phyloP scores from a whole-genome alignment of 2,329 filamentous ascomycete species.

The Beauveria varroae region DNA sequence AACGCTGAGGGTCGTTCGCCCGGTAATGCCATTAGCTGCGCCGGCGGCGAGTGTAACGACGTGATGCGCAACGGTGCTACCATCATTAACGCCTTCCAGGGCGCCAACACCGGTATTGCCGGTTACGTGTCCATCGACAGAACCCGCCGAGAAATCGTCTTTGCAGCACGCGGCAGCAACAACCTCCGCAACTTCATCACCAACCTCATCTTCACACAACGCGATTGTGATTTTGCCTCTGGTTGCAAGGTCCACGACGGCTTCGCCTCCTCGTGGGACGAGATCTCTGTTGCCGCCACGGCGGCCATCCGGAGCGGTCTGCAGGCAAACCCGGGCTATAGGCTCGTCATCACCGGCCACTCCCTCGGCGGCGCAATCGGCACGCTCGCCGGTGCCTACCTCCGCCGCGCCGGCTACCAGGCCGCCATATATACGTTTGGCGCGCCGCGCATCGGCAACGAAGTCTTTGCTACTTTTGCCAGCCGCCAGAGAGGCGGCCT shows the following conservation, averaged over 20 bases:
- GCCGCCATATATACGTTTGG: conserved; percentile 59
- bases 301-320: conserved; percentile 36
- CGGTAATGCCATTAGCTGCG: conserved; percentile 36
- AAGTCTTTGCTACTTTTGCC: conserved; percentile 45
- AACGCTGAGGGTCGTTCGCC: conserved; percentile 32
- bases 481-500: conserved; percentile 42
- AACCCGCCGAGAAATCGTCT: conserved; percentile 44
- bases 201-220: conserved; percentile 33
- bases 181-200: conserved; percentile 56
- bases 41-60: conserved; percentile 33
- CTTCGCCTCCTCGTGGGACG: conserved; percentile 52
- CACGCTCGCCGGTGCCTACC: conserved; percentile 49
- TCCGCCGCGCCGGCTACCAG: conserved; percentile 40
- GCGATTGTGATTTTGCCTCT: conserved; percentile 22
- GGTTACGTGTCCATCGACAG: conserved; percentile 46
- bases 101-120: conserved; percentile 34
- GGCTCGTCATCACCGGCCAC: conserved; percentile 56
- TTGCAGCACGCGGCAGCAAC: conserved; percentile 52
- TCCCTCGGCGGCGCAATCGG: conserved; percentile 61
- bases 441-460: conserved; percentile 57
- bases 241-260: conserved; percentile 49
- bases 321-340: conserved; percentile 41
- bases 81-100: conserved; percentile 36
- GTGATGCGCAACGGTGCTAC: conserved; percentile 36
- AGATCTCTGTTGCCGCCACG: conserved; percentile 37